Evolutionary conservation across 2,329 filamentous ascomycete species (phyloP), one percentile per base, ranked within the genome.

Genomic region (Penicillium frequentans): DNA sequence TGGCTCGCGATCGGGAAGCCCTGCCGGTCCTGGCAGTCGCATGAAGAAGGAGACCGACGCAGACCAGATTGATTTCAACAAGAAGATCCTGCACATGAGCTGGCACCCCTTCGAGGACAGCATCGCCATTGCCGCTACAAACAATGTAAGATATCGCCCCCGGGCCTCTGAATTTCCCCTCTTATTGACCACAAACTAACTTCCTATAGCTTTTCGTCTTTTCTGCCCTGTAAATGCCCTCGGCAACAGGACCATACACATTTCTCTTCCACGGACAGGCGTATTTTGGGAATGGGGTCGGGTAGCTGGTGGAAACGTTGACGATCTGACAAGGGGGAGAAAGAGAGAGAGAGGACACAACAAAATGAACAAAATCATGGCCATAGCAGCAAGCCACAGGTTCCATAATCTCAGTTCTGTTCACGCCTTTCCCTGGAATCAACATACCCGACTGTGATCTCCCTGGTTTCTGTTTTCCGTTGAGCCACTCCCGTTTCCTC

Each of bases 31-130:
- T 71, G 92, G 91, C 56, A 91, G 95, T 73, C 86, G 95, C 68
- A 98, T 99, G 95, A 89, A 93, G 71, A 98, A 97, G 81, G 95
- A 99, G 81, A 99, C 95, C 52, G 95, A 99, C 77, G 95, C 95
- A 57, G 93, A 99, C 76, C 93, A 98, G 80, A 98, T 98, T 77
- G 95, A 99, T 78, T 99, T 98, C 79, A 98, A 98, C 84, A 99
- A 98, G 86, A 99, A 99, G 86, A 99, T 99, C 70, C 76, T 99
- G 73, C 95, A 99, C 77, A 99, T 99, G 95, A 98, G 93, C 80
- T 99, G 95, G 95, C 95, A 99, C 86, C 95, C 95, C 49, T 97
- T 96, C 70, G 95, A 99, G 79, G 93, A 99, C 80, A 98, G 93
- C 80, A 99, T 99, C 79, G 95, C 95, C 56, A 99, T 99, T 81